Conservation (phyloP, 2,329 filamentous ascomycete genomes). For the Microsporum ferrugineum region DNA sequence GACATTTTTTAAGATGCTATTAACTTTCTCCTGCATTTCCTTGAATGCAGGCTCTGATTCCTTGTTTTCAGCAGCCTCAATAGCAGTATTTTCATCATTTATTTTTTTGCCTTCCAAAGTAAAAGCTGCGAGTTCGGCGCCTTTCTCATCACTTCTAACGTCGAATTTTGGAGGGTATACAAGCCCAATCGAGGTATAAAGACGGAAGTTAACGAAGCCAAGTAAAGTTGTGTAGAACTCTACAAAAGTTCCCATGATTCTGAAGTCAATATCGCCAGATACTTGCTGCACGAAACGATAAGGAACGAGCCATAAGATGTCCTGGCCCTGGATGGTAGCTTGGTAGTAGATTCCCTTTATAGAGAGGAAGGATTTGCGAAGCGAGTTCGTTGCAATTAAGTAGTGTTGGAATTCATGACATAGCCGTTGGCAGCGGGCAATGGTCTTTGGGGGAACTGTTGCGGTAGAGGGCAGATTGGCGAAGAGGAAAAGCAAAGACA, state of each 20-base stretch:
- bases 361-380: conserved; percentile 92
- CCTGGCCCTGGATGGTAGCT: conserved; percentile 91
- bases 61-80: conserved; percentile 29
- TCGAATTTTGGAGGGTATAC: conserved; percentile 97
- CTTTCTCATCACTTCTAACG: conserved; percentile 70
- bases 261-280: conserved; percentile 88
- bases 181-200: conserved; percentile 82
- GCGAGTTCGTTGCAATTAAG: conserved; percentile 77
- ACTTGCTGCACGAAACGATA: conserved; percentile 97
- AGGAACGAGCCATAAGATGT: conserved; percentile 91
- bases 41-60: conserved; percentile 42
- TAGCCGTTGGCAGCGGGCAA: conserved; percentile 84
- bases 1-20: conserved; percentile 38
- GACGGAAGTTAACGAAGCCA: conserved; percentile 87
- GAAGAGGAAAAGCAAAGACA: conserved; percentile 96
- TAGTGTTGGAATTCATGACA: conserved; percentile 97
- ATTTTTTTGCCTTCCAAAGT: conserved; percentile 66
- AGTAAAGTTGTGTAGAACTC: conserved; percentile 97
- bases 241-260: conserved; percentile 98
- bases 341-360: conserved; percentile 99
- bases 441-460: conserved; percentile 86
- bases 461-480: conserved; percentile 86
- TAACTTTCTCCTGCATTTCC: conserved; percentile 58
- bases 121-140: conserved; percentile 82
- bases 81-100: conserved; percentile 37